Base-by-base conservation (phyloP, 208 protist species). In the Acanthamoeba royreba region DNA sequence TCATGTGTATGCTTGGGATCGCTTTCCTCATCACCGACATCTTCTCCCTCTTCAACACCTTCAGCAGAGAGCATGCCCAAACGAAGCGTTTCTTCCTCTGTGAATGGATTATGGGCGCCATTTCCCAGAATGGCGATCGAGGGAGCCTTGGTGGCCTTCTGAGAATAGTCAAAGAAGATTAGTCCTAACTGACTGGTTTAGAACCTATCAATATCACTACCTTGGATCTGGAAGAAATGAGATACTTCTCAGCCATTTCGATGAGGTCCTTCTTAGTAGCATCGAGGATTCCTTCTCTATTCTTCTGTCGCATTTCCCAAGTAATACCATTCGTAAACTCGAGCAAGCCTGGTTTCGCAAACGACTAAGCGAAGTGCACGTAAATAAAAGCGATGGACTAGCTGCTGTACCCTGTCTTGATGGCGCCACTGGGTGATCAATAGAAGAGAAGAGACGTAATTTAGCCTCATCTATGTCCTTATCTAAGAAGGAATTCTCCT, bases 381-480 rank as follows among this genome's bases (percentile, higher is more conserved):
- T 38, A 31, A 8, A 42, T 45, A 38, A 87, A 4, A n/a, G 79
- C 43, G 43, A 31, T 25, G 35, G 5, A 25, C 7, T 31, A 35
- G 17, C 22, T 40, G n/a, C n/a, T 28, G 72, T 7, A 63, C 88
- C 88, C 42, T 92, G 88, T n/a, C 43, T 15, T 2, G 88, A 92
- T 11, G 88, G 88, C 8, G 88, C 63, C 25, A 92, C 66, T n/a
- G 88, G 88, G 63, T 74, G 63, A 61, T 92, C 88, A 35, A 92
- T 53, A n/a, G 88, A 92, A 15, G 61, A 81, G 88, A 92, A 92
- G n/a, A 92, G 61, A 0, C 66, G 38, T 19, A 92, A 31, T 46
- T 92, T 92, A 61, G 88, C 55, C 66, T 92, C 88, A 35, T 92
- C 88, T 31, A 92, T 81, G 61, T 92, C 88, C 88, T 92, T 74